Percentiles rank a stretch among this genome's conserved stretches.
Conservation (phyloP, 78 protist species). For the Ministeria vibrans region DNA sequence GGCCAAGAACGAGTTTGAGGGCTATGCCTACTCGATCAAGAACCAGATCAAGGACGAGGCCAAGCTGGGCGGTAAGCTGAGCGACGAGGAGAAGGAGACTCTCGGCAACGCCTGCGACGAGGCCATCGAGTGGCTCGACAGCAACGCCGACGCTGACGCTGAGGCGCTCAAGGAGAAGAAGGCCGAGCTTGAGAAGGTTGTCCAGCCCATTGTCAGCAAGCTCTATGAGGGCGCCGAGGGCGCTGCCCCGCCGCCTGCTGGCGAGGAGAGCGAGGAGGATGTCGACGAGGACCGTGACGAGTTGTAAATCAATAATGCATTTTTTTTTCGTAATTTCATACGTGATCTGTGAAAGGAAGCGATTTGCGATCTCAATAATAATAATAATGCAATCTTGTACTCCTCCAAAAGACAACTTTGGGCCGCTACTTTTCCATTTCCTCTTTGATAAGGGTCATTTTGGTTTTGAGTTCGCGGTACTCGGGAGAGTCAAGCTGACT, state of each 20-base stretch:
- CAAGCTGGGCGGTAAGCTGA: constrained; percentile 82
- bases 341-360: too few species aligned
- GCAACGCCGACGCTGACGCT: constrained; percentile 73
- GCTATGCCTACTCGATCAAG: constrained; percentile 63
- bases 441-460: too few species aligned
- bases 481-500: too few species aligned
- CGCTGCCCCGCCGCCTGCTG: constrained; percentile 57
- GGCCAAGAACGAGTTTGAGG: constrained; percentile 73
- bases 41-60: constrained; percentile 59
- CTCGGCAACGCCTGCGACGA: constrained; percentile 74
- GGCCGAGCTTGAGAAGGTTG: constrained; percentile 76
- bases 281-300: constrained; percentile 85
- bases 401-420: too few species aligned
- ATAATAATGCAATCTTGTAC: too few species aligned
- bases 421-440: too few species aligned
- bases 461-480: too few species aligned
- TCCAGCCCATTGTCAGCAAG: constrained; percentile 92
- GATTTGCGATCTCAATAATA: too few species aligned
- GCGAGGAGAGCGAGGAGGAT: constrained; percentile 46
- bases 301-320: too few species aligned
- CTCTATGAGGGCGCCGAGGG: constrained; percentile 62
- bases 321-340: too few species aligned
- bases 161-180: constrained; percentile 91
- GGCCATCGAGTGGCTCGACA: constrained; percentile 87
- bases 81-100: constrained; percentile 82